Conservation (phyloP, 768 basidiomycete species). For the Boletus tomentosulus region DNA sequence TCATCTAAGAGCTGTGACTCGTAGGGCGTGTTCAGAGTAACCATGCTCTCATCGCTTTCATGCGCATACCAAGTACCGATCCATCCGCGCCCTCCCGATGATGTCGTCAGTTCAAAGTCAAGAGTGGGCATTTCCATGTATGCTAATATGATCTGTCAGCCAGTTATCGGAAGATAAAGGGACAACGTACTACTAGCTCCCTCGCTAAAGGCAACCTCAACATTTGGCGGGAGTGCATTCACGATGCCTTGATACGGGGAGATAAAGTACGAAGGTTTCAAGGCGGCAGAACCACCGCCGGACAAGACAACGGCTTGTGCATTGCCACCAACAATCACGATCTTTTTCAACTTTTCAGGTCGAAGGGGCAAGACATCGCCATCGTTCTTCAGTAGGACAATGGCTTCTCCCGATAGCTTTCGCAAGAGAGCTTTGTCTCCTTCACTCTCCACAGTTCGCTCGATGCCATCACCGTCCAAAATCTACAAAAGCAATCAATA, state of each 20-base stretch:
- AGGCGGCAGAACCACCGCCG: conserved; percentile 68
- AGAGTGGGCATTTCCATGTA: conserved; percentile 63
- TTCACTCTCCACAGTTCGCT: conserved; percentile 57
- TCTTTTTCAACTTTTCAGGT: conserved; percentile 52
- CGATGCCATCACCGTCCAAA: conserved; percentile 66
- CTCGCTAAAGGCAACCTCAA: conserved; percentile 62
- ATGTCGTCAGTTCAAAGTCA: conserved; percentile 61
- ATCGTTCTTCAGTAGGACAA: conserved; percentile 76
- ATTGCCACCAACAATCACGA: conserved; percentile 71
- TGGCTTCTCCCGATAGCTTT: conserved; percentile 60
- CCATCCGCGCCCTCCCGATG: conserved; percentile 64
- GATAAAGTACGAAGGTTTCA: conserved; percentile 73
- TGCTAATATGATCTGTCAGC: conserved; percentile 35
- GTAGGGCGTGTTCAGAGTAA: conserved; percentile 38
- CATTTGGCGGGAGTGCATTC: conserved; percentile 44
- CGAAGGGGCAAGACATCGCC: conserved; percentile 33
- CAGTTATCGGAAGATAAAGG: neutral
- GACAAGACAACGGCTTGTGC: conserved; percentile 63
- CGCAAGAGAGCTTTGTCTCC: conserved; percentile 63
- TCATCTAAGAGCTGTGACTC: conserved; percentile 50
- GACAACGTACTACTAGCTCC: conserved; percentile 56
- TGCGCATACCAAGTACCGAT: conserved; percentile 59
- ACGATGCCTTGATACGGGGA: conserved; percentile 76
- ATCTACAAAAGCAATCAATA: conserved; percentile 37
- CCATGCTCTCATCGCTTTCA: conserved; percentile 53